Base-by-base conservation (phyloP, 495 filamentous ascomycete species). In the Immersiella caudata region DNA sequence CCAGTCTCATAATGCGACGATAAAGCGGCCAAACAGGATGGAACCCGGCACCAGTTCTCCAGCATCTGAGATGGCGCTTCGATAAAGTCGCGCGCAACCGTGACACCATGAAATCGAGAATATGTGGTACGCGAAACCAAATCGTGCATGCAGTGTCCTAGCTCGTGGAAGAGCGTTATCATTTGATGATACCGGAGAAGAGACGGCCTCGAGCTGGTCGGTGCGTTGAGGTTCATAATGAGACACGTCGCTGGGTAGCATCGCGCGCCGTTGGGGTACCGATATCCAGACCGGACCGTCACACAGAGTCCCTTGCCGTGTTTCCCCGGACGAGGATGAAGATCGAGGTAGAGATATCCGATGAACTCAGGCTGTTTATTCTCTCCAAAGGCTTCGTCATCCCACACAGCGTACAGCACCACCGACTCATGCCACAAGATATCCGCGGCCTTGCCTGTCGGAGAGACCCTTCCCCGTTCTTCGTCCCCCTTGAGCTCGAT, bases 61-160 rank as follows among this genome's bases (percentile, higher is more conserved):
- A 55, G n/a, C 52, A 55, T 55, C 52, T 55, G 52, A 1, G 52
- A 55, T 11, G 52, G 52, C 20, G 52, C 52, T n/a, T 55, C 52
- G n/a, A 55, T 55, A n/a, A 55, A 55, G 52, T 55, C 52, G 52
- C 52, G 52, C 7, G 52, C 52, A 14, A 55, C 52, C 1, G 21
- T 21, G 20, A 55, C 52, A 14, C 52, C 52, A n/a, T 55, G 52
- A n/a, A 55, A 55, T 11, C 52, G 52, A 2, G 52, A 22, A n/a
- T 55, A 55, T 1, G 52, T 55, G 8, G 52, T 55, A 6, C 6
- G 6, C 14, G 52, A 55, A 22, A 55, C 52, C 6, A 55, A 26
- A 26, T 55, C 52, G 52, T 55, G 52, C 52, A 55, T 55, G n/a
- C 52, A 55, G 52, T 55, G 52, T 11, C 52, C 52, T 12, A 55